Evolutionary conservation across 495 filamentous ascomycete species (phyloP), one percentile per base, ranked within the genome.

Genomic region (Thozetella sp.): DNA sequence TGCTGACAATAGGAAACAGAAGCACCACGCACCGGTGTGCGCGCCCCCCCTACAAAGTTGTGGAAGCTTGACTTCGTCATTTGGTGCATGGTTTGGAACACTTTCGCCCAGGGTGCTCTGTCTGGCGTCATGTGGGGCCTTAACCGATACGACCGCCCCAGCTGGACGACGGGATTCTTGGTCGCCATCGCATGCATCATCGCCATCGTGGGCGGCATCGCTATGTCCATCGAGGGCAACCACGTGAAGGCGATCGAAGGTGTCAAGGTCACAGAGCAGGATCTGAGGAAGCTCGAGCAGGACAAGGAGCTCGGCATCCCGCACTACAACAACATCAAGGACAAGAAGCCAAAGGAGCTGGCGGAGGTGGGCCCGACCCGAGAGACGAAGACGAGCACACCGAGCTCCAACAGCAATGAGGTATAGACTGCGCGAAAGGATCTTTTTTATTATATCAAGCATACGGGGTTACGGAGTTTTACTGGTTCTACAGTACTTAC

Each of bases 11-110:
- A 37, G 9, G 9, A 15, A 20, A 20, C 43, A 48, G 43, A 48
- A 48, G 11, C 43, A 0, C 88, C 88, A 10, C 73, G 85, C 22
- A 93, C 88, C 1, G 88, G 88, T 23, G 64, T 81, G 9, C 79
- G 85, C 3, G 90, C 90, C 0, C 83, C 88, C 2, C 80, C 88
- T 3, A 92, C 91, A 0, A 65, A 70, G 25, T 56, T 80, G 17
- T 94, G 90, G 92, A 93, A 91, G 73, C 71, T 94, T 63, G 90
- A 94, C 57, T 90, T 92, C 55, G 86, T 91, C 26, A 81, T 95
- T 52, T 93, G 88, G 88, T 74, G 79, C 48, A 91, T 90, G 67
- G 79, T 91, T 9, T 71, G 76, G 67, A 95, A 96, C 68, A 93
- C 90, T 0, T 84, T 94, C 63, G 80, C 93, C 12, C 92, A 95